Evolutionary conservation across 345 rosid genomes (phyloP).

Genomic region (Trapa incisa): DNA sequence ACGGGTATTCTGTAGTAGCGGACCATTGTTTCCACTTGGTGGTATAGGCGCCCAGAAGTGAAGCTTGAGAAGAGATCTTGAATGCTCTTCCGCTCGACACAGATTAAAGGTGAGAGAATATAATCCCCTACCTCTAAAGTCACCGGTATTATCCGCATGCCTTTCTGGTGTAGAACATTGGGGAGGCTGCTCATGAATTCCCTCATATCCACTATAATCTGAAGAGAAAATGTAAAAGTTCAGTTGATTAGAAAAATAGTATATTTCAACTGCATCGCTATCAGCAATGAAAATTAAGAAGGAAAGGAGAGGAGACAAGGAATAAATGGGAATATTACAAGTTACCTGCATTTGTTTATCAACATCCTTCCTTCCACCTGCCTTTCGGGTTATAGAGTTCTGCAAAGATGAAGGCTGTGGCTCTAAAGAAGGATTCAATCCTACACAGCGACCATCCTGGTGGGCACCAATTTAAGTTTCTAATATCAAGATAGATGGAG

Average conservation of each 20-base stretch:
- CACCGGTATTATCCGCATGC: constrained; percentile 83
- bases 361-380: constrained; percentile 82
- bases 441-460: constrained; percentile 64
- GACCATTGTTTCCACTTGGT: constrained; percentile 87
- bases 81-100: constrained; percentile 92
- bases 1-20: constrained; percentile 90
- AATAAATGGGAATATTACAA: neutral
- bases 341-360: constrained; percentile 87
- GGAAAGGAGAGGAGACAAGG: neutral
- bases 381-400: constrained; percentile 77
- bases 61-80: constrained; percentile 93
- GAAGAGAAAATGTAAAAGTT: constrained; percentile 5
- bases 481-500: neutral
- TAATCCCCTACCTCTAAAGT: constrained; percentile 94
- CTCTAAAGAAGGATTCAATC: constrained; percentile 40
- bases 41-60: constrained; percentile 82
- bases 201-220: constrained; percentile 97
- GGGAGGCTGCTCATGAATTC: constrained; percentile 99
- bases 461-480: constrained; percentile 3
- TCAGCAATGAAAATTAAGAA: neutral
- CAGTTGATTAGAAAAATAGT: constrained; percentile 5
- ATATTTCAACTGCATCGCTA: neutral
- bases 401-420: constrained; percentile 54
- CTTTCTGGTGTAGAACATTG: constrained; percentile 92
- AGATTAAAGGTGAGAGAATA: constrained; percentile 71